Evolutionary conservation across 805 yeast species (phyloP), one percentile per base, ranked within the genome.

Genomic region (Hanseniaspora occidentalis): DNA sequence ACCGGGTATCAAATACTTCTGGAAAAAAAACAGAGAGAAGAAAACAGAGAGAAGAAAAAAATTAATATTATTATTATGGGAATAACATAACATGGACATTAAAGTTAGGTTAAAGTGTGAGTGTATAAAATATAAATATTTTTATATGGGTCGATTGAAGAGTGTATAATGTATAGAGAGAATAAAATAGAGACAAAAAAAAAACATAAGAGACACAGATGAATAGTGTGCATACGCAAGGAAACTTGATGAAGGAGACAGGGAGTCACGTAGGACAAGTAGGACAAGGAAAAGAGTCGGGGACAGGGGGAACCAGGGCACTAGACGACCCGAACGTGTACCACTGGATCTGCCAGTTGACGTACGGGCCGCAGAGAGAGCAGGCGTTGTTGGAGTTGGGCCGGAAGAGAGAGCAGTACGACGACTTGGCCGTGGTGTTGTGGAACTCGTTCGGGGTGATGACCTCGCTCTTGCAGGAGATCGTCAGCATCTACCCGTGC

Each of bases 401-500:
- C 8, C 84, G 92, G 56, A 88, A 88, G 54, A 70, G 98, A 46
- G 98, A 89, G 55, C 86, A 85, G 54, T 89, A 84, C 55, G 96
- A 86, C 43, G 97, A 89, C 57, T 69, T 89, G 43, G 97, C 97
- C 0, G 60, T 86, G 31, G 94, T 89, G 4, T 65, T 89, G 43
- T 89, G 98, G 98, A 79, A 89, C 52, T 84, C 96, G 3, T 88
- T 82, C 61, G 98, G 97, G 23, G 96, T 89, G 10, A 86, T 92
- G 94, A 79, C 97, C 2, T 80, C 86, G 17, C 64, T 89, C 29
- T 61, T 89, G 44, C 94, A 84, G 57, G 98, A 89, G 56, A 86
- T 89, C 40, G 79, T 86, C 29, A 71, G 84, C 2, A 95, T 89
- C 5, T 89, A 89, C 58, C 96, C 98, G 10, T 70, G 79, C 53